Evolutionary conservation across 768 basidiomycete species (phyloP).

Genomic region (Tylopilus cervinicoccineus): DNA sequence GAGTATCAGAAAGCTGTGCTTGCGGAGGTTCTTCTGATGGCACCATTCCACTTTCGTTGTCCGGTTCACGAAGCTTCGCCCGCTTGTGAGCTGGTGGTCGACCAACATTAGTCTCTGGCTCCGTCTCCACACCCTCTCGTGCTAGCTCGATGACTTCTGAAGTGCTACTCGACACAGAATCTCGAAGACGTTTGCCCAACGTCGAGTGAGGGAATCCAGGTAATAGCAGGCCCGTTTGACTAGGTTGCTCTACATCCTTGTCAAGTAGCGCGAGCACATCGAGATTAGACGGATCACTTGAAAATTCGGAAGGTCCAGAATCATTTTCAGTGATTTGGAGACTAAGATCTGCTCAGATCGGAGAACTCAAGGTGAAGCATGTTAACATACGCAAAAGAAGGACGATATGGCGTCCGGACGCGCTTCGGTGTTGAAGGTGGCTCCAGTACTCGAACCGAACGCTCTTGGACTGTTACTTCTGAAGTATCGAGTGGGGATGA

Average conservation of each 20-base stretch:
- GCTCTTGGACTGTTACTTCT: conserved; percentile 8
- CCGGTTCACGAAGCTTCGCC: conserved; percentile 33
- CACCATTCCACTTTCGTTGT: conserved; percentile 19
- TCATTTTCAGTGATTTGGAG: conserved; percentile 17
- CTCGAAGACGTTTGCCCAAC: conserved; percentile 67
- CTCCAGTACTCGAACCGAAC: conserved; percentile 21
- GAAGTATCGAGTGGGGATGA: conserved; percentile 11
- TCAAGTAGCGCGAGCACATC: conserved; percentile 13
- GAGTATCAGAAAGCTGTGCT: conserved; percentile 15
- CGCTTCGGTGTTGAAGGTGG: conserved; percentile 34
- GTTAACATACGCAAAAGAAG: conserved; percentile 24
- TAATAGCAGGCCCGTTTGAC: conserved; percentile 18
- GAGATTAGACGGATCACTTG: conserved; percentile 19
- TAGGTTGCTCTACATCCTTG: conserved; percentile 10
- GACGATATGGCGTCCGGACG: conserved; percentile 28
- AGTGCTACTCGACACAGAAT: conserved; percentile 42
- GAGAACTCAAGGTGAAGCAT: background rate
- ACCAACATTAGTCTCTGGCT: conserved; percentile 34
- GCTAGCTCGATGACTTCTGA: conserved; percentile 40
- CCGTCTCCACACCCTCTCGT: conserved; percentile 39
- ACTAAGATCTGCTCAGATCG: conserved; percentile 18
- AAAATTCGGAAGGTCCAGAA: conserved; percentile 16
- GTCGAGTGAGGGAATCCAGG: conserved; percentile 42
- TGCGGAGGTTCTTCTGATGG: conserved; percentile 11
- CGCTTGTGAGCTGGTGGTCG: conserved; percentile 56